These are phyloP conservation scores for Basidiobolus heterosporus DNA, from an alignment of 371 early-diverging fungal genomes.

Conservation along the genomic window DNA sequence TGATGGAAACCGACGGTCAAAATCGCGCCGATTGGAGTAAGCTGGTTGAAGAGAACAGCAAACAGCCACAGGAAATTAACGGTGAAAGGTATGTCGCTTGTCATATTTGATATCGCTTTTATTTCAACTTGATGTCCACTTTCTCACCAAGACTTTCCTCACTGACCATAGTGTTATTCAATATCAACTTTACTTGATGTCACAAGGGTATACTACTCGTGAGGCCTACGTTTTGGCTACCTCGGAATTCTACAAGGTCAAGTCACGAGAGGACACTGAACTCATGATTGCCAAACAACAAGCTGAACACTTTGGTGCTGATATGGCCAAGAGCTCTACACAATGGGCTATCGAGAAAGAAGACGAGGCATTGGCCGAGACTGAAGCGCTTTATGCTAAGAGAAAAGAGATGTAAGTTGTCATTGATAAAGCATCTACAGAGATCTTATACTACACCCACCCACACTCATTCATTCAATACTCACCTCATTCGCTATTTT, in stretches of 20 bases:
- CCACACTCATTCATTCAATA: too few relatives aligned
- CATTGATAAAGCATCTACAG: not conserved
- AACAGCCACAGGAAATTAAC: constrained; percentile 30
- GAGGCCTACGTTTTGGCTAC: constrained; percentile 57
- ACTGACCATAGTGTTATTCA: constrained; percentile 39
- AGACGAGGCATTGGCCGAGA: constrained; percentile 6
- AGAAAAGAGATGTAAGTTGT: constrained; percentile 1
- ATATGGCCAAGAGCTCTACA: constrained; percentile 9
- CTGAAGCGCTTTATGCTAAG: not conserved
- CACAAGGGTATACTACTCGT: constrained; percentile 37
- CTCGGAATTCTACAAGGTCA: constrained; percentile 46
- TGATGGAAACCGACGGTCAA: constrained; percentile 33
- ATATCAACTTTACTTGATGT: constrained; percentile 59
- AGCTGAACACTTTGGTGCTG: constrained; percentile 26
- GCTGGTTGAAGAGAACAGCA: constrained; percentile 13
- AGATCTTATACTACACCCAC: too few relatives aligned
- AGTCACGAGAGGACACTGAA: constrained; percentile 57
- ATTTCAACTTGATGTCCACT: too few relatives aligned
- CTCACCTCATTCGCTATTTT: too few relatives aligned
- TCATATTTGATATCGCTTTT: not conserved
- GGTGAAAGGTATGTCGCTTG: constrained; percentile 43
- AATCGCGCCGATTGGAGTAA: constrained; percentile 26
- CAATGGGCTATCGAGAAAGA: constrained; percentile 5
- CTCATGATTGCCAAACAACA: constrained; percentile 41
- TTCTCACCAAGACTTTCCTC: not conserved